Percentiles rank a stretch among this genome's conserved stretches.
Conservation (phyloP, 208 protist genomes). For the Naegleria gruberi region DNA sequence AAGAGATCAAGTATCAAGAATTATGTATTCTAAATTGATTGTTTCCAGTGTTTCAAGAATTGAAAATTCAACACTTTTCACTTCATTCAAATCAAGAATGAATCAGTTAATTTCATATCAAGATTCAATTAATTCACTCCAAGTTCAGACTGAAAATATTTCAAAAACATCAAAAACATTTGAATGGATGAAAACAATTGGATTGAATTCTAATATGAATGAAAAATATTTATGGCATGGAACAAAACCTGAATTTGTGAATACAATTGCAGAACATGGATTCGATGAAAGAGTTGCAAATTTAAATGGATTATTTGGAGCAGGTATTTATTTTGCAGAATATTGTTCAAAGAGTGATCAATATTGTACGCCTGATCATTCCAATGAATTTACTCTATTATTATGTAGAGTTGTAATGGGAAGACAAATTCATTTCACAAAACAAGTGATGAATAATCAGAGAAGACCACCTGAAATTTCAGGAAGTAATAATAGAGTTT, state of each 20-base stretch:
- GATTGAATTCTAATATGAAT: background rate
- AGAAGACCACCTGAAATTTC: background rate
- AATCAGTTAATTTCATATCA: background rate
- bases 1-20: background rate
- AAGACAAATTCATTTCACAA: background rate
- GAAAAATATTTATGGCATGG: background rate
- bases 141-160: background rate
- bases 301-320: background rate
- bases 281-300: background rate
- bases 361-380: too few species aligned
- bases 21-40: background rate
- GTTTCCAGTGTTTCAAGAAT: background rate
- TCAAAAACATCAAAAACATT: background rate
- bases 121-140: background rate
- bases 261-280: background rate
- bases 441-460: background rate
- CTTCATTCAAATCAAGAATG: background rate
- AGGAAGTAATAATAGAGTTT: background rate
- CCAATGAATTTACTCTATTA: background rate
- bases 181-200: background rate
- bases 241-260: background rate
- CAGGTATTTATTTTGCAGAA: background rate
- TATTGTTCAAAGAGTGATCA: background rate
- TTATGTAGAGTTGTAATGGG: background rate
- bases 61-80: background rate